Evolutionary conservation across 176 grass and related monocot genomes (phyloP), one percentile per base, ranked within the genome.

Genomic region (Ensete glaucum): DNA sequence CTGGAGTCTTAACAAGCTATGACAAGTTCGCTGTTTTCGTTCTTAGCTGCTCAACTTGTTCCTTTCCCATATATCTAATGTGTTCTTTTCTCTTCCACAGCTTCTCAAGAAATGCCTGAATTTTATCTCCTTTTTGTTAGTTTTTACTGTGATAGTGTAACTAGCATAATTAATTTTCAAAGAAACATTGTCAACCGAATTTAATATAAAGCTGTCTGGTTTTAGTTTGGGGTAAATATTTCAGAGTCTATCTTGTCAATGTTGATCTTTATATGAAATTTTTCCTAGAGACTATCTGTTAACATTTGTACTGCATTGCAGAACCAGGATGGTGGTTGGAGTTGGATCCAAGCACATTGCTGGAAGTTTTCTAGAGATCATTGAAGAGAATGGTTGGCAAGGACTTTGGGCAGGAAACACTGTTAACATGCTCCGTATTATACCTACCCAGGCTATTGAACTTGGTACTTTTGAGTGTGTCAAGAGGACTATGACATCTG

Each of bases 251-350:
- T 43, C 34, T 43, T 43, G 34, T 43, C 0, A 43, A 43, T 43
- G 65, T 22, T 72, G 17, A 53, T 21, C 53, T 52, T 22, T 17
- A 53, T 52, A 52, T 12, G 49, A 51, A n/a, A 29, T 2, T 54
- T 78, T 78, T 11, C 29, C 51, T 21, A 3, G 24, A 56, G 27
- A 2, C 72, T 52, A 70, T 77, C 53, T 80, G 17, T 14, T 67
- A 6, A 66, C 58, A 43, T 29, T 62, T 7, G 70, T 23, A 71
- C 69, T 22, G 57, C 73, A 64, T 84, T 84, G 59, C 86, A 89
- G 89, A 80, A 92, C 89, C 76, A 91, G 89, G 78, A 96, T 96
- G 89, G 76, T 96, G 27, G 89, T 96, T n/a, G 89, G 89, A 64
- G 89, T 96, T 49, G 92, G 92, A 43, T 92, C 92, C 15, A 88